phyloP scores from a whole-genome alignment of 2,329 filamentous ascomycete species.

The Fusarium robinianum region DNA sequence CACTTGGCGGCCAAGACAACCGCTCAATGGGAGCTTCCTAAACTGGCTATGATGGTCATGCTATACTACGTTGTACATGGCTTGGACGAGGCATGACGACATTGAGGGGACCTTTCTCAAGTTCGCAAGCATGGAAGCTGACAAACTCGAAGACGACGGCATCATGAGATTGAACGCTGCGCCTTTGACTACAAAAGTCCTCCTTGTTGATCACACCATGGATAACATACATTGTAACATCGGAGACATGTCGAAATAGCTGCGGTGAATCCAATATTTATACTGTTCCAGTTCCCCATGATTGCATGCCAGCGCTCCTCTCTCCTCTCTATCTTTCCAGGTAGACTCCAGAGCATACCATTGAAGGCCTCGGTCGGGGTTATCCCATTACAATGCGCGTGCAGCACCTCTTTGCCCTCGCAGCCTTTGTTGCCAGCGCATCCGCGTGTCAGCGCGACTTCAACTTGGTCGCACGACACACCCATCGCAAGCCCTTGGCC shows the following conservation, averaged over 20 bases:
- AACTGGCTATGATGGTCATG: constrained; percentile 17
- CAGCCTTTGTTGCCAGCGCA: constrained; percentile 28
- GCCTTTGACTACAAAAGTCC: background rate
- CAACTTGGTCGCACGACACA: constrained; percentile 34
- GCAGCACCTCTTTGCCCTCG: constrained; percentile 22
- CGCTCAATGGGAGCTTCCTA: constrained; percentile 15
- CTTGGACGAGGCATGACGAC: constrained; percentile 25
- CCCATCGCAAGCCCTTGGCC: constrained; percentile 39
- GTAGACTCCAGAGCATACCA: background rate
- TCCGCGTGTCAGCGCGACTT: constrained; percentile 41
- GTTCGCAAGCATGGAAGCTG: constrained; percentile 24
- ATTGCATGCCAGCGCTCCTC: background rate
- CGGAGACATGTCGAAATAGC: constrained; percentile 2
- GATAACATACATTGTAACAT: constrained; percentile 23
- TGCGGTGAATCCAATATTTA: constrained; percentile 30
- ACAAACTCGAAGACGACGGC: constrained; percentile 12
- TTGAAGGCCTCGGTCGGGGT: background rate
- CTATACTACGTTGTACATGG: background rate
- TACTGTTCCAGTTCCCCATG: constrained; percentile 13
- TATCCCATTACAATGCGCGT: constrained; percentile 22
- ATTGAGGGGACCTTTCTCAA: constrained; percentile 19
- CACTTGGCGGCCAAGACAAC: constrained; percentile 20
- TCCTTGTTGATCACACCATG: constrained; percentile 23
- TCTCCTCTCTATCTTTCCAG: background rate
- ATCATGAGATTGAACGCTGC: constrained; percentile 2